Evolutionary conservation across 371 early-diverging fungal genomes (phyloP).

Genomic region (Apophysomyces ossiformis): DNA sequence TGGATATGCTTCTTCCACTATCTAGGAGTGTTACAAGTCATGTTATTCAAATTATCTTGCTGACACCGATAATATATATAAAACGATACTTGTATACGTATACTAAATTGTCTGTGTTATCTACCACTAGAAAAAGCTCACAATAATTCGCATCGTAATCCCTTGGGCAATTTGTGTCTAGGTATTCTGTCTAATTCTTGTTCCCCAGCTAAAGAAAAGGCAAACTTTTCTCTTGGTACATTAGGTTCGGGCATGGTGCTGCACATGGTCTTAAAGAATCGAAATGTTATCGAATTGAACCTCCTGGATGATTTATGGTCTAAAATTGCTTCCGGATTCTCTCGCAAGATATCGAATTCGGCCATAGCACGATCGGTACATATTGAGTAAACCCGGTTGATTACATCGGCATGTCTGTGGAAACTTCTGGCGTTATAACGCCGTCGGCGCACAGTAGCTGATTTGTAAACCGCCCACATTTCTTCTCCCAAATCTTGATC

Average conservation of each 20-base stretch:
- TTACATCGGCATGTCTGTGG: neutral
- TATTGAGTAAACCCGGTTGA: neutral
- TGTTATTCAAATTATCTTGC: too few relatives aligned
- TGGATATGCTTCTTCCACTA: too few relatives aligned
- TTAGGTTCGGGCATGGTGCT: constrained; percentile 7
- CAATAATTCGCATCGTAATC: neutral
- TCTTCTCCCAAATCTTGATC: constrained; percentile 3
- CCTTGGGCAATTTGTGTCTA: neutral
- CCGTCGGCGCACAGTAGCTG: neutral
- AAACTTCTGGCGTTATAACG: neutral
- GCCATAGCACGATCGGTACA: neutral
- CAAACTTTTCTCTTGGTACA: neutral
- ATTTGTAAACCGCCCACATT: constrained; percentile 1
- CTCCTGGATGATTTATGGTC: neutral
- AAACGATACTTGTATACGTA: too few relatives aligned
- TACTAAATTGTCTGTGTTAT: too few relatives aligned
- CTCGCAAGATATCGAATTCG: neutral
- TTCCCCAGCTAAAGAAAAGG: neutral
- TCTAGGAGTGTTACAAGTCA: too few relatives aligned
- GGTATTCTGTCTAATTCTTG: neutral
- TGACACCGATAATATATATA: too few relatives aligned
- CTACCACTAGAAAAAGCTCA: neutral
- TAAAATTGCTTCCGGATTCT: neutral
- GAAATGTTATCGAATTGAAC: neutral
- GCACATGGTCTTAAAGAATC: neutral